These are phyloP conservation scores for Aspergillus niger DNA, from an alignment of 2,329 filamentous ascomycete species.

Conservation along the genomic window DNA sequence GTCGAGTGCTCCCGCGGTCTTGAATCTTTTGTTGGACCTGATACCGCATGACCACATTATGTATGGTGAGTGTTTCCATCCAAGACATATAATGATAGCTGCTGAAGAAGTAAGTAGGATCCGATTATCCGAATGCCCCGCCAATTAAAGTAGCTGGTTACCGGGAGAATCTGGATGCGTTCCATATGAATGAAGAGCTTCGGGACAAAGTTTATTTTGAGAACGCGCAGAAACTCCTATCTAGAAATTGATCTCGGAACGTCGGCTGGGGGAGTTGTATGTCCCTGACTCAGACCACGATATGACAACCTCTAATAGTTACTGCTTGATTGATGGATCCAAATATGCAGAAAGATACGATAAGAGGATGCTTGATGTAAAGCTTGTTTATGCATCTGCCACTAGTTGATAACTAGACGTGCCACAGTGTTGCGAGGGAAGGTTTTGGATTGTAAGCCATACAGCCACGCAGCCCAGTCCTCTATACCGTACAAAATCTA, in stretches of 20 bases:
- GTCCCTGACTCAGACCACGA: no score
- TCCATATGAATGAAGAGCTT: constrained; percentile 1
- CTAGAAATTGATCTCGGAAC: background rate
- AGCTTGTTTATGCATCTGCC: no score
- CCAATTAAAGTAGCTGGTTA: constrained; percentile 6
- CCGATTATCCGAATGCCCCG: constrained; percentile 6
- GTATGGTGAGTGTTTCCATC: background rate
- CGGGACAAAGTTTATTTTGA: background rate
- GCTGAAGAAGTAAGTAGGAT: background rate
- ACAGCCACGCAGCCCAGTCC: no score
- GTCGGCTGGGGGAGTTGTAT: no score
- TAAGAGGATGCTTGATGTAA: no score
- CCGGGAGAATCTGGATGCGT: background rate
- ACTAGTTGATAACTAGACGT: no score
- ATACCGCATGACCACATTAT: constrained; percentile 5
- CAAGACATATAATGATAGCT: no score
- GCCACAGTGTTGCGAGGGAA: no score
- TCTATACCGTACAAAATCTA: background rate
- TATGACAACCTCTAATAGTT: no score
- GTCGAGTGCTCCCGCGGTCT: constrained; percentile 2
- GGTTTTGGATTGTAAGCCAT: no score
- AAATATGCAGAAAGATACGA: no score
- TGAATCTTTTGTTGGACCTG: constrained; percentile 2
- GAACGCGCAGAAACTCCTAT: background rate
- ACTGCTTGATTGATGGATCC: no score